A percentile compares a stretch with the other conserved stretches of the same genome.
These are phyloP conservation scores for Adansonia madagascariensis DNA, from an alignment of 441 rosid species.

Conservation along the genomic window DNA sequence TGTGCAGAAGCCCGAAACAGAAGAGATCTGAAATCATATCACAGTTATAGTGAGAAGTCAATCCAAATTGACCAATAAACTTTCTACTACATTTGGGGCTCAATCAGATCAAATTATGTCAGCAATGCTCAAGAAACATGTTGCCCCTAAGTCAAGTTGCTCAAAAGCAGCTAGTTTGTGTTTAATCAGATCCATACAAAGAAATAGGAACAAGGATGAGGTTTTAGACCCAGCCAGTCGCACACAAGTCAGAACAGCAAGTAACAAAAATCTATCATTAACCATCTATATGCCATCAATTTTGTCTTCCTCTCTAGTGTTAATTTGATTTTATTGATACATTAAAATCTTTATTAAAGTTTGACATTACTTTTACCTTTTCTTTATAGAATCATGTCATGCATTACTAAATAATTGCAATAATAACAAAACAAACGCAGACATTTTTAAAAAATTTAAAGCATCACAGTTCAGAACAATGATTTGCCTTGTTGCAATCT, in stretches of 20 bases:
- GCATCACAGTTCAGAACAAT: neutral
- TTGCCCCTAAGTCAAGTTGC: neutral
- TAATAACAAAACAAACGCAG: neutral
- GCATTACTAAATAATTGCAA: neutral
- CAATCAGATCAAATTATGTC: constrained; percentile 4
- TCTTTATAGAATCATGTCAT: neutral
- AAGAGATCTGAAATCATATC: constrained; percentile 59
- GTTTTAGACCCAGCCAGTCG: neutral
- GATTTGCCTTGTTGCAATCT: neutral
- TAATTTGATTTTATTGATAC: neutral
- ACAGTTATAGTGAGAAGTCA: constrained; percentile 20
- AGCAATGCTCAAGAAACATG: neutral
- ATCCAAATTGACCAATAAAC: neutral
- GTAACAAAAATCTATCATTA: neutral
- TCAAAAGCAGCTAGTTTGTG: neutral
- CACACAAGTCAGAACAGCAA: constrained; percentile 4
- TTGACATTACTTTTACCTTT: neutral
- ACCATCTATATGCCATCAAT: too few species aligned
- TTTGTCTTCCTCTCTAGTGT: neutral
- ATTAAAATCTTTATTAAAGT: neutral
- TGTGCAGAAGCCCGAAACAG: constrained; percentile 68
- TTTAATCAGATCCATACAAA: neutral
- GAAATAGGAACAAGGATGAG: constrained; percentile 4
- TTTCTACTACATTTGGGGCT: neutral
- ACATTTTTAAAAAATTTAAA: neutral